Percentiles rank a stretch among this genome's conserved stretches.
These are phyloP conservation scores for Chiua sp. DNA, from an alignment of 1,284 basidiomycete species.

Conservation along the genomic window DNA sequence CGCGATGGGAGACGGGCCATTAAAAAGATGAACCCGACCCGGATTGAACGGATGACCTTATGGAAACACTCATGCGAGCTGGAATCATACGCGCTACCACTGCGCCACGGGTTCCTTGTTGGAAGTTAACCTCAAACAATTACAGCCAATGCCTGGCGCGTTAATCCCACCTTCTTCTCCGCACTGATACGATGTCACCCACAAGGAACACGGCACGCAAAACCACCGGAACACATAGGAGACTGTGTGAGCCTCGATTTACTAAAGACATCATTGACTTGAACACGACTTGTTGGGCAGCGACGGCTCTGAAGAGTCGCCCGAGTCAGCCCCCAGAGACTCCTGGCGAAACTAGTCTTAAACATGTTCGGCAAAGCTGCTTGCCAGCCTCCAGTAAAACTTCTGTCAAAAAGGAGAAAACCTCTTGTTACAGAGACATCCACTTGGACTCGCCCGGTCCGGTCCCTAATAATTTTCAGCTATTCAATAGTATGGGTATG, in stretches of 20 bases:
- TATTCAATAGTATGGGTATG: too few species aligned
- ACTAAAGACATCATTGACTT: not conserved
- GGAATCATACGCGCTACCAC: constrained; percentile 43
- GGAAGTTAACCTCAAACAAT: not conserved
- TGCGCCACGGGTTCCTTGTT: constrained; percentile 36
- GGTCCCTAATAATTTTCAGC: too few species aligned
- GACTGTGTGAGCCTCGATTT: constrained; percentile 10
- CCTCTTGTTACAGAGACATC: too few species aligned
- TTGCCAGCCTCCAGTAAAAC: not conserved
- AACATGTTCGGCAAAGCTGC: constrained; percentile 2
- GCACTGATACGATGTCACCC: not conserved
- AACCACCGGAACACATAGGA: constrained; percentile 22
- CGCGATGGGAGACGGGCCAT: not conserved
- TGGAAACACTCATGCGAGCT: constrained; percentile 37
- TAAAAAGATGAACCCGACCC: constrained; percentile 53
- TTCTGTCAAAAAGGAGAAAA: not conserved
- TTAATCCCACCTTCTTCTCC: too few species aligned
- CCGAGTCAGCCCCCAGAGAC: not conserved
- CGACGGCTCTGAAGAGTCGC: not conserved
- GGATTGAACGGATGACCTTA: constrained; percentile 65
- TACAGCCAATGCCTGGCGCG: not conserved
- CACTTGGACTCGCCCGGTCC: too few species aligned
- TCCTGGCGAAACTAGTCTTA: not conserved
- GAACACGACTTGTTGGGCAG: not conserved
- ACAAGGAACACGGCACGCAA: constrained; percentile 32